Percentiles rank a stretch among this genome's conserved stretches.
phyloP scores from a whole-genome alignment of 2,329 filamentous ascomycete genomes.

The Thelonectria blattea region DNA sequence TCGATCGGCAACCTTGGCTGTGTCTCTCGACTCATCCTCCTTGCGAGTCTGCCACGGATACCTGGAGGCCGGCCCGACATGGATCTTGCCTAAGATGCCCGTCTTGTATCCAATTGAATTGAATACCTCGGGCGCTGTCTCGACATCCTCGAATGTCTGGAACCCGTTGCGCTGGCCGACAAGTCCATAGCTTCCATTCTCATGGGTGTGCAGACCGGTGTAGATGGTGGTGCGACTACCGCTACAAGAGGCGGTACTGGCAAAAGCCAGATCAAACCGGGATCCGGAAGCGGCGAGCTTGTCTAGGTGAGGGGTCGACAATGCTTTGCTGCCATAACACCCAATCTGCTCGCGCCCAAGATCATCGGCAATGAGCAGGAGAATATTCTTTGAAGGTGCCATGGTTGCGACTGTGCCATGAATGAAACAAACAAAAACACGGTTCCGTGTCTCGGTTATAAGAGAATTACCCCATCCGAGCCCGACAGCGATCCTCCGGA shows the following conservation, averaged over 20 bases:
- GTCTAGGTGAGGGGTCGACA: conserved; percentile 21
- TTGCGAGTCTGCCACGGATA: conserved; percentile 47
- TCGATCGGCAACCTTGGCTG: conserved; percentile 47
- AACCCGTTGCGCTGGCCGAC: conserved; percentile 48
- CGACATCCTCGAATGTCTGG: conserved; percentile 50
- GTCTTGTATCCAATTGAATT: conserved; percentile 49
- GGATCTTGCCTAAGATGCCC: conserved; percentile 55
- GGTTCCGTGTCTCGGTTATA: not conserved
- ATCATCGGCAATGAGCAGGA: conserved; percentile 16
- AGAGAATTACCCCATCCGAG: not conserved
- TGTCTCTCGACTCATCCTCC: conserved; percentile 52
- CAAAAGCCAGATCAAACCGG: conserved; percentile 39
- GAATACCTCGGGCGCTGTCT: conserved; percentile 49
- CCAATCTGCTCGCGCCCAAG: conserved; percentile 20
- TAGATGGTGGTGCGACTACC: conserved; percentile 54
- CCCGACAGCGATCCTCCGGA: not conserved
- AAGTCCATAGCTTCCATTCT: conserved; percentile 54
- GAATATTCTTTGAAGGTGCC: conserved; percentile 22
- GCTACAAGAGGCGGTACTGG: conserved; percentile 55
- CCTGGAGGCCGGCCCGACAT: conserved; percentile 48
- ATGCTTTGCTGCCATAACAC: conserved; percentile 22
- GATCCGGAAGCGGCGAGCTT: conserved; percentile 21
- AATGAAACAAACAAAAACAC: not conserved
- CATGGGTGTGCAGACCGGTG: conserved; percentile 55
- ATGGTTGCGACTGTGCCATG: not conserved